Percentiles rank a stretch among this genome's conserved stretches.
Conservation (phyloP, 2,329 filamentous ascomycete species). For the Pseudocercospora crystallina region DNA sequence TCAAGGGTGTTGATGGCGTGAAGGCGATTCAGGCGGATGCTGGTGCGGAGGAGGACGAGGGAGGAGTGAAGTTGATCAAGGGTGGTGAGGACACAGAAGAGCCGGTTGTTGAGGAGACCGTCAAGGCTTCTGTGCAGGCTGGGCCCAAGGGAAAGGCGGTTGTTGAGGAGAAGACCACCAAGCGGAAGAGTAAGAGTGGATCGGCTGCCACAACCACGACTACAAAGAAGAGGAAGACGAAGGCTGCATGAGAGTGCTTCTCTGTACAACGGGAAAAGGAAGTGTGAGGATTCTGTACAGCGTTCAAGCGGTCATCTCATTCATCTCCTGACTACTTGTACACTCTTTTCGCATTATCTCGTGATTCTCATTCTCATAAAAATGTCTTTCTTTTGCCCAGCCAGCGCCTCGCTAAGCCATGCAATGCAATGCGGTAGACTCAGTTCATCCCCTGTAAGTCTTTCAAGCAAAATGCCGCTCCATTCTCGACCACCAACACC, state of each 20-base stretch:
- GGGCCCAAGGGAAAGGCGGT: conserved; percentile 4
- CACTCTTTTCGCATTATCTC: too few species aligned
- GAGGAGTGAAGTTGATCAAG: conserved; percentile 20
- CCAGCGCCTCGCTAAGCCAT: too few species aligned
- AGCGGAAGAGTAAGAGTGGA: conserved; percentile 21
- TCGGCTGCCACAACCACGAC: conserved; percentile 9
- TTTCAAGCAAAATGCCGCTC: too few species aligned
- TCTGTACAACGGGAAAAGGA: too few species aligned
- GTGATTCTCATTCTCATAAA: too few species aligned
- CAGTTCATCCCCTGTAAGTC: too few species aligned
- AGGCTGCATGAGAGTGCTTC: conserved; percentile 1
- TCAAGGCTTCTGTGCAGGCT: conserved; percentile 9
- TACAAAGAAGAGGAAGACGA: conserved; percentile 23
- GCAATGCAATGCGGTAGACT: too few species aligned
- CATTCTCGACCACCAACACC: too few species aligned
- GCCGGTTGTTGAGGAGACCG: conserved; percentile 16
- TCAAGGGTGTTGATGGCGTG: conserved; percentile 64
- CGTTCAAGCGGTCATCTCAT: too few species aligned
- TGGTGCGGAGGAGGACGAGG: conserved; percentile 34
- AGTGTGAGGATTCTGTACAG: too few species aligned
- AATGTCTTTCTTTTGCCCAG: too few species aligned
- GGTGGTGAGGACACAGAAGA: conserved; percentile 3
- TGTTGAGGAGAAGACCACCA: conserved; percentile 20
- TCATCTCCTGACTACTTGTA: too few species aligned
- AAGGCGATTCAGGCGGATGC: conserved; percentile 30